A percentile compares a stretch with the other conserved stretches of the same genome.
Evolutionary conservation across 2,329 filamentous ascomycete genomes (phyloP).

Genomic region (Colletotrichum paranaense): DNA sequence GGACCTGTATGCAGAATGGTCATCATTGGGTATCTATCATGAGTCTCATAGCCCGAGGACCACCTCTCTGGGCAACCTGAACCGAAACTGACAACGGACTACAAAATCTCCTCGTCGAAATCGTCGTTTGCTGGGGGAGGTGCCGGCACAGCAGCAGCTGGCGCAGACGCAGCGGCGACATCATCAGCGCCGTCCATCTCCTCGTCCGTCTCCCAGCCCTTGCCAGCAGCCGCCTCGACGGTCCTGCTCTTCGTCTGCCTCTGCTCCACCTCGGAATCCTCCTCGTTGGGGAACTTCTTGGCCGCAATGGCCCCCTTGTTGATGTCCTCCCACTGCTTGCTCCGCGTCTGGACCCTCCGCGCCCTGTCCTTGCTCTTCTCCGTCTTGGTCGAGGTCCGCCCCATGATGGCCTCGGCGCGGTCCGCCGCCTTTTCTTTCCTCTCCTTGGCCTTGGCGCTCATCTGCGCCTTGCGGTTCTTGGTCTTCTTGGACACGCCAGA

Average conservation of each 20-base stretch:
- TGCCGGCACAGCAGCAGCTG: background rate
- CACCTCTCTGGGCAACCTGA: constrained; percentile 3
- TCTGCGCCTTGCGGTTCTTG: constrained; percentile 65
- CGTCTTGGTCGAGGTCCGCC: constrained; percentile 67
- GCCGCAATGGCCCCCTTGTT: constrained; percentile 51
- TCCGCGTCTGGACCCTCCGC: constrained; percentile 58
- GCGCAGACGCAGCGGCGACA: background rate
- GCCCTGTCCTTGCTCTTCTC: constrained; percentile 64
- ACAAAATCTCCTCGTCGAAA: constrained; percentile 35
- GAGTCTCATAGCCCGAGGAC: constrained; percentile 33
- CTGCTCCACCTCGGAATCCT: constrained; percentile 39
- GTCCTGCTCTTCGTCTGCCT: constrained; percentile 25
- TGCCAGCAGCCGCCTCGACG: constrained; percentile 38
- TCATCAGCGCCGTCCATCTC: constrained; percentile 46
- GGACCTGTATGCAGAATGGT: background rate
- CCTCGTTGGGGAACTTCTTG: constrained; percentile 37
- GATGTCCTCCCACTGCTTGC: constrained; percentile 69
- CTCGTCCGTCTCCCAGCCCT: constrained; percentile 47
- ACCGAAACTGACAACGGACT: constrained; percentile 5
- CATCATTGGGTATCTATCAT: constrained; percentile 35
- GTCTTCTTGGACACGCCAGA: constrained; percentile 77
- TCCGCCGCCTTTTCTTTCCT: constrained; percentile 69
- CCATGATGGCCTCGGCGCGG: constrained; percentile 69
- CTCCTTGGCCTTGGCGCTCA: constrained; percentile 66
- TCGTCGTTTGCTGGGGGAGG: constrained; percentile 16